Base-by-base conservation (phyloP, 257 asterid genomes). In the Solanum sparsipilum region DNA sequence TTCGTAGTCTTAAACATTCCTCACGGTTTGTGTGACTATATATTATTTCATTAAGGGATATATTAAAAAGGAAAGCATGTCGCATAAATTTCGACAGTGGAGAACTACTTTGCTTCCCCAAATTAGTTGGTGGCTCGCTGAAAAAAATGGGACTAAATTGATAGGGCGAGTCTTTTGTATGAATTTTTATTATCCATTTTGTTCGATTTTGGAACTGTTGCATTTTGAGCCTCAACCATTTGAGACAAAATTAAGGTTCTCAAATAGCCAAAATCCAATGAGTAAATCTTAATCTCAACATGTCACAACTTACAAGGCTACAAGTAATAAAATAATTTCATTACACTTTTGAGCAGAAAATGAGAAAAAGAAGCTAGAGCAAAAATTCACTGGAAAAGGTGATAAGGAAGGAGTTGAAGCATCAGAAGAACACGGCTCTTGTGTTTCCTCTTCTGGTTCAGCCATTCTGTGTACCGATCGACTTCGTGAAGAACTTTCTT, bases 401-500 rank as follows among this genome's bases (percentile, higher is more conserved):
- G 85, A 79, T 9, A 90, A 93, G 89, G 74, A 65, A 23, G 88
- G 21, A 56, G 67, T 7, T 15, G 92, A 87, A 78, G 90, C 87
- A 87, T 91, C 92, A 86, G 27, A 41, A 79, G 36, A 79, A 12
- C 63, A 13, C 13, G 20, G 35, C 35, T 88, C 86, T 79, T 87
- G 87, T 25, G 82, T 83, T 8, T 87, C 87, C 70, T 84, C 91
- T 34, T 86, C 52, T 83, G 93, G 35, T 88, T 89, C 95, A 41
- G 88, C 90, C 36, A 90, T 94, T 86, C 94, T 94, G 2, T 96
- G 98, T 92, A 31, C 96, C 34, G 98, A 97, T 88, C 87, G 89
- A 70, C 98, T 97, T 35, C 94, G 98, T 10, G 99, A 97, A 91
- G 99, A 97, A 90, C 99, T 96, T 88, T 97, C 99, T 34, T 97